Evolutionary conservation across 805 yeast species (phyloP).

Genomic region (Vanderwaltozyma yarrowii): DNA sequence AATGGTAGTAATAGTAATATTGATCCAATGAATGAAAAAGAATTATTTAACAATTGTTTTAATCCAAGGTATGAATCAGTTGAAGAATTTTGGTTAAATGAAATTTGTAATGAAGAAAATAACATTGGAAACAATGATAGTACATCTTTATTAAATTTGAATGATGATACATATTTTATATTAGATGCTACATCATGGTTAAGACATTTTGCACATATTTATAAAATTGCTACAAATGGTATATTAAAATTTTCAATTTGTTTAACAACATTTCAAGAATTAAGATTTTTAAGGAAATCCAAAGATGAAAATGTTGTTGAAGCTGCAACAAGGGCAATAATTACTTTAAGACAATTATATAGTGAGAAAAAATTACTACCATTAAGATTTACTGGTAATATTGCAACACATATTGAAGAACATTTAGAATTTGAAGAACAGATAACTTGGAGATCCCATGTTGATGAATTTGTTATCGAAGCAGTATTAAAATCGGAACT

Average conservation of each 20-base stretch:
- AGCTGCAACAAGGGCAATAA: slow-evolving; percentile 72
- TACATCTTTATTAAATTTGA: not conserved
- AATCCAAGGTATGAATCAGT: slow-evolving; percentile 27
- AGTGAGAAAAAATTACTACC: slow-evolving; percentile 46
- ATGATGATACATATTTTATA: slow-evolving; percentile 41
- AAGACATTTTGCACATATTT: slow-evolving; percentile 68
- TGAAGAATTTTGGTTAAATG: slow-evolving; percentile 30
- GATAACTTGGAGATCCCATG: slow-evolving; percentile 59
- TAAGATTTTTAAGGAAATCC: slow-evolving; percentile 59
- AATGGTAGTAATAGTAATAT: not conserved
- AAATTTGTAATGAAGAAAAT: slow-evolving; percentile 13
- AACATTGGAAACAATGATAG: not conserved
- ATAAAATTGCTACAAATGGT: slow-evolving; percentile 52
- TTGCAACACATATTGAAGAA: slow-evolving; percentile 59
- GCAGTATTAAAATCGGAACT: slow-evolving; percentile 30
- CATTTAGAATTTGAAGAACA: slow-evolving; percentile 66
- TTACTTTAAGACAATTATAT: slow-evolving; percentile 58
- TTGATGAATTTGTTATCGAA: slow-evolving; percentile 58
- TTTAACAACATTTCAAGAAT: slow-evolving; percentile 66
- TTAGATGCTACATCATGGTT: slow-evolving; percentile 75
- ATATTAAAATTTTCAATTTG: slow-evolving; percentile 58
- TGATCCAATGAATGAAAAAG: slow-evolving; percentile 9
- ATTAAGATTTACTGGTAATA: slow-evolving; percentile 57
- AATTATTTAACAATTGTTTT: slow-evolving; percentile 13
- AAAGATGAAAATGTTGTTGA: slow-evolving; percentile 66